phyloP scores from a whole-genome alignment of 108 stramenopile species.

The Pelagomonas calceolata region DNA sequence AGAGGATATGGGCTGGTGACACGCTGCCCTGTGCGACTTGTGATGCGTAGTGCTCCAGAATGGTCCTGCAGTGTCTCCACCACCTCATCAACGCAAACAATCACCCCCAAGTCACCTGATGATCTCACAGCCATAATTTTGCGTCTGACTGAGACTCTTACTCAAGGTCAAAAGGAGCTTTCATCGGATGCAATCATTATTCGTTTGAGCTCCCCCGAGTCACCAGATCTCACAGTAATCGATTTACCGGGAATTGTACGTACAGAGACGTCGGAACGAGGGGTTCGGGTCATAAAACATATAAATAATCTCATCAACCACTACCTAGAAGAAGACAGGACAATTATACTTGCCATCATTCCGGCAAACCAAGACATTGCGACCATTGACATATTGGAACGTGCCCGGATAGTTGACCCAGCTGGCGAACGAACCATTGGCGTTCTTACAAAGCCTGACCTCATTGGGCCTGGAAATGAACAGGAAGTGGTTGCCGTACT shows the following conservation, averaged over 20 bases:
- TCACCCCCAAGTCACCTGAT: constrained; percentile 11
- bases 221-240: constrained; percentile 60
- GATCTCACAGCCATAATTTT: not conserved
- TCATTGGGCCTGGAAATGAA: constrained; percentile 39
- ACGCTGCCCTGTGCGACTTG: constrained; percentile 35
- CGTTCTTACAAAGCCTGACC: constrained; percentile 77
- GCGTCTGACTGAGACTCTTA: not conserved
- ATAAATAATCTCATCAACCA: constrained; percentile 55
- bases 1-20: constrained; percentile 39
- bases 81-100: not conserved
- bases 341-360: constrained; percentile 62
- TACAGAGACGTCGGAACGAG: constrained; percentile 42
- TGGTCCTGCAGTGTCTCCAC: not conserved
- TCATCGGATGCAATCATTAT: constrained; percentile 26
- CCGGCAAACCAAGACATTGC: constrained; percentile 73
- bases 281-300: constrained; percentile 33
- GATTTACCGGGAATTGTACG: constrained; percentile 81
- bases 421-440: constrained; percentile 60
- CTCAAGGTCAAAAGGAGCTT: constrained; percentile 3
- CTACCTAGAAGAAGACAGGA: constrained; percentile 52
- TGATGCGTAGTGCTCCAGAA: constrained; percentile 13
- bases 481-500: constrained; percentile 26
- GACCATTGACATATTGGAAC: constrained; percentile 61
- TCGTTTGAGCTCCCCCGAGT: constrained; percentile 24
- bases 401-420: constrained; percentile 51